phyloP scores from a whole-genome alignment of 148 eudicot species.

The Chenopodium formosanum region DNA sequence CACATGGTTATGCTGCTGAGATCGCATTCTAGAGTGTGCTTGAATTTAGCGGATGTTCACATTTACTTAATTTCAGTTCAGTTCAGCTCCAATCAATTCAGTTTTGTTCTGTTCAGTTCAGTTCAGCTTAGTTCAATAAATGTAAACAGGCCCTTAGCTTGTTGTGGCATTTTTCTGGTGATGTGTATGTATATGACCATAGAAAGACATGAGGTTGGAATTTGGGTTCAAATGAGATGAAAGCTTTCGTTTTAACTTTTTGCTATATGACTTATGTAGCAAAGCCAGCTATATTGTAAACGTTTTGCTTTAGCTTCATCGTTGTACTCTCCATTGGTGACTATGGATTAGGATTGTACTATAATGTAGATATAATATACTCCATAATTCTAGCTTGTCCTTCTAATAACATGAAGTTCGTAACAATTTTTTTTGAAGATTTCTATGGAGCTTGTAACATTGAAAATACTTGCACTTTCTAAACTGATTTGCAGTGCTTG shows the following conservation, averaged over 20 bases:
- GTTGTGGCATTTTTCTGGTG: not conserved
- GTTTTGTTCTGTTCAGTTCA: no score
- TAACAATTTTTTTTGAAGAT: no score
- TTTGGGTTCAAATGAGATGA: not conserved
- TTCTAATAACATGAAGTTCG: not conserved
- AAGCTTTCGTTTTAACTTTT: not conserved
- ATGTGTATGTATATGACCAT: not conserved
- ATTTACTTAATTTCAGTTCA: no score
- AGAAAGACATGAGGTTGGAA: not conserved
- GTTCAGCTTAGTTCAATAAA: no score
- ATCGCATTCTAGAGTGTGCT: not conserved
- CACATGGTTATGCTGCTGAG: not conserved
- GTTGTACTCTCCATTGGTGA: not conserved
- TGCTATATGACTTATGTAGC: not conserved
- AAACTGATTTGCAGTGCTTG: constrained; percentile 49
- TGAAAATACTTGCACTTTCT: not conserved
- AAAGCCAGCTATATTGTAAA: not conserved
- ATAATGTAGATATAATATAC: not conserved
- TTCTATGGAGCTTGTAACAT: not conserved
- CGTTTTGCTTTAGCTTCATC: not conserved
- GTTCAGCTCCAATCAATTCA: no score
- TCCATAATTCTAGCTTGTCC: no score
- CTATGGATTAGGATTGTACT: not conserved
- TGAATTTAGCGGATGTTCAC: not conserved
- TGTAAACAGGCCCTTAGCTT: not conserved